These are phyloP conservation scores for Myxozyma neglecta DNA, from an alignment of 805 yeast genomes.

Conservation along the genomic window DNA sequence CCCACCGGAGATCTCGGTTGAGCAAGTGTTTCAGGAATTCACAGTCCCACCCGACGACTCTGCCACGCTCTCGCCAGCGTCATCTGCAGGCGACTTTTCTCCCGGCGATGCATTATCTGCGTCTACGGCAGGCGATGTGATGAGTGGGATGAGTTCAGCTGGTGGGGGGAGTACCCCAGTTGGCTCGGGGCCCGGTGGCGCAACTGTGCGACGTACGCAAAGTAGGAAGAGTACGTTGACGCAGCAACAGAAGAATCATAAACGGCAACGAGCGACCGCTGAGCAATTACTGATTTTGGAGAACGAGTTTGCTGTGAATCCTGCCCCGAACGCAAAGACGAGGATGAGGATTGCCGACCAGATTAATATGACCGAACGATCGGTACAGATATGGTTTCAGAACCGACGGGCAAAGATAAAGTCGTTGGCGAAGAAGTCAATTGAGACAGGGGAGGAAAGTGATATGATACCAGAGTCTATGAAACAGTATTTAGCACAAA, in stretches of 20 bases:
- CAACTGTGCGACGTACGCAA: conserved; percentile 11
- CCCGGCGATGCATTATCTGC: not conserved
- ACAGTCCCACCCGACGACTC: conserved; percentile 13
- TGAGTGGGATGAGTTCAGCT: not conserved
- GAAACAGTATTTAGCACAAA: conserved; percentile 28
- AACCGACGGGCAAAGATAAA: conserved; percentile 45
- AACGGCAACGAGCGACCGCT: conserved; percentile 75
- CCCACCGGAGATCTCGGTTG: conserved; percentile 3
- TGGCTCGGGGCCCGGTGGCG: not conserved
- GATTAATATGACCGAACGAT: conserved; percentile 82
- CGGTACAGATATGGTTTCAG: conserved; percentile 92
- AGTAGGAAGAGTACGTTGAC: conserved; percentile 33
- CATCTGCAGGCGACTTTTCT: conserved; percentile 11
- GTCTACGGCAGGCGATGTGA: not conserved
- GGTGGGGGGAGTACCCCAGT: not conserved
- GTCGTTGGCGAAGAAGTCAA: conserved; percentile 26
- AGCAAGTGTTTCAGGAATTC: conserved; percentile 1
- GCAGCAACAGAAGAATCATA: conserved; percentile 44
- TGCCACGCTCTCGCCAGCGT: conserved; percentile 24
- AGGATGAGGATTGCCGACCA: conserved; percentile 58
- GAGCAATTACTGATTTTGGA: conserved; percentile 70
- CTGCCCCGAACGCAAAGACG: conserved; percentile 54
- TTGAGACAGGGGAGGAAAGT: conserved; percentile 29
- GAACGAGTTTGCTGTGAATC: conserved; percentile 66
- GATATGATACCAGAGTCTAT: conserved; percentile 30